These are phyloP conservation scores for Exophiala bonariae DNA, from an alignment of 2,329 filamentous ascomycete species.

Conservation along the genomic window DNA sequence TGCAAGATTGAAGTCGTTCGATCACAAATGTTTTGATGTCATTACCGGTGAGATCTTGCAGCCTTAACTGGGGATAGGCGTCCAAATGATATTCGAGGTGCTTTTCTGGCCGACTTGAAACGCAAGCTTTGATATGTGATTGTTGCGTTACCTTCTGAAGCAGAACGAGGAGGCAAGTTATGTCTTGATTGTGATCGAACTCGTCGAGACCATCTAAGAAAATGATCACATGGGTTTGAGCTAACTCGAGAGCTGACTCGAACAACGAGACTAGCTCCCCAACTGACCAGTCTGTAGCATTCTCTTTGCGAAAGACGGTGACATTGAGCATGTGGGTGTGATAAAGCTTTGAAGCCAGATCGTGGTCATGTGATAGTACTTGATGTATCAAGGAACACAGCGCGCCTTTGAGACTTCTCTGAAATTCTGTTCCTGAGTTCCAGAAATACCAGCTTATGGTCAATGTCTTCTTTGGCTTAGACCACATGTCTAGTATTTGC, in stretches of 20 bases:
- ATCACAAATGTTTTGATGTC: constrained; percentile 3
- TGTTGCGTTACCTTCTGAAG: neutral
- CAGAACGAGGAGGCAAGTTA: neutral
- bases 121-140: constrained; percentile 6
- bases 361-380: constrained; percentile 5
- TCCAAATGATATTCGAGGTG: neutral
- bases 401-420: constrained; percentile 30
- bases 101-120: constrained; percentile 9
- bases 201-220: constrained; percentile 15
- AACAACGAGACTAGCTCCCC: constrained; percentile 4
- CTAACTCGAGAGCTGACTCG: neutral
- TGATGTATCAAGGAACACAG: constrained; percentile 29
- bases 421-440: constrained; percentile 30
- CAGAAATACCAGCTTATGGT: constrained; percentile 32
- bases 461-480: neutral
- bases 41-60: constrained; percentile 11
- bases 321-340: neutral
- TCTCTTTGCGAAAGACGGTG: neutral
- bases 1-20: neutral
- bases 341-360: neutral
- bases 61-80: constrained; percentile 4
- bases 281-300: constrained; percentile 4
- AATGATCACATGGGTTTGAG: neutral
- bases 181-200: neutral
- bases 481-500: constrained; percentile 25